Evolutionary conservation across 495 filamentous ascomycete genomes (phyloP), one percentile per base, ranked within the genome.

Genomic region (Aspergillus incahuasiensis): DNA sequence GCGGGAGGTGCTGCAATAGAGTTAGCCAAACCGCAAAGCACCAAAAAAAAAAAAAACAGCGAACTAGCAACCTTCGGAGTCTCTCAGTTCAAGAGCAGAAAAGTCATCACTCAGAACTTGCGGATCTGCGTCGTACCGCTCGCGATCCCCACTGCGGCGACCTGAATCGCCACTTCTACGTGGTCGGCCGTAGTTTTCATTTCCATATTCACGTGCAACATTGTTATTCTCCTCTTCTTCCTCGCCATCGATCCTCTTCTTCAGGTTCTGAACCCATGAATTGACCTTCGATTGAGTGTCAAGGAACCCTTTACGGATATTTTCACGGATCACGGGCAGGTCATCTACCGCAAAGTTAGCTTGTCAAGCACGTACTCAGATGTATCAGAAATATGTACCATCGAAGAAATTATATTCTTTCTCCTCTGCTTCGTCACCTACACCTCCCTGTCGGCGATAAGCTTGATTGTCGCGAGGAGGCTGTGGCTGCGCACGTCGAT

Each of bases 91-190:
- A 49, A 98, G 86, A 11, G 85, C 84, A 34, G 91, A 87, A 69
- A 98, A 97, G 57, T 97, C 92, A 64, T 96, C 94, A 48, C 84
- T 83, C 19, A 98, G 74, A 41, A 97, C 82, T 64, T 90, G 82
- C 21, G 91, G 95, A 67, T 98, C 94, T n/a, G 91, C 90, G 68
- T 98, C 94, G 63, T 98, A 98, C 39, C 90, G 87, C 57, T 89
- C 84, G 40, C 89, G 89, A 64, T 96, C 91, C 19, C 81, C 79
- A 66, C 90, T 96, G 57, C 85, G 82, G 63, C 87, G 82, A 52
- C 70, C 69, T 53, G 71, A 56, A 46, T 87, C 85, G 18, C 79
- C 79, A 59, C 82, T 84, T 58, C 80, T 79, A 48, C 83, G 71
- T 45, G 70, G 59, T 41, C 68, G 72, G 9, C 64, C 65, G 46